These are phyloP conservation scores for Rhynchosporium secalis DNA, from an alignment of 2,329 filamentous ascomycete genomes.

Conservation along the genomic window DNA sequence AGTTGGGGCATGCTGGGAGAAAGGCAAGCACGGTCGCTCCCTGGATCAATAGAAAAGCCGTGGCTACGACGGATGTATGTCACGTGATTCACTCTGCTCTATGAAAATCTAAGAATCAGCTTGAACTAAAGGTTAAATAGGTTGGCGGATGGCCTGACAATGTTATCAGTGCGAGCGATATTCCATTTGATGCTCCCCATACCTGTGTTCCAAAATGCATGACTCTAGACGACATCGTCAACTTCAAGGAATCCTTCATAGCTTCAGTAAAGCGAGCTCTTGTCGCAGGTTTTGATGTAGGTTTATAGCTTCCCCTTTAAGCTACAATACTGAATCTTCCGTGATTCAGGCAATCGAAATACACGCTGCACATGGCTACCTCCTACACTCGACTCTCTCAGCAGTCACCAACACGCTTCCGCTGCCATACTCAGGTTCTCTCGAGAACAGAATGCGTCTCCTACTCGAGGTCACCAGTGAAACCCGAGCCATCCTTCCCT, in stretches of 20 bases:
- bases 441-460: constrained; percentile 69
- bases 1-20: constrained; percentile 63
- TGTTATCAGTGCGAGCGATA: constrained; percentile 51
- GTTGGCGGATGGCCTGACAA: constrained; percentile 57
- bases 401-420: constrained; percentile 68
- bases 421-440: constrained; percentile 63
- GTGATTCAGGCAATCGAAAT: constrained; percentile 59
- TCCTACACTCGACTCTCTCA: constrained; percentile 68
- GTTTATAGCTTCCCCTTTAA: constrained; percentile 21
- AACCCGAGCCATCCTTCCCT: constrained; percentile 60
- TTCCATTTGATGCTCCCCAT: constrained; percentile 63
- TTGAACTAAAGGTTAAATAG: constrained; percentile 27
- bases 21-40: constrained; percentile 43
- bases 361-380: constrained; percentile 76
- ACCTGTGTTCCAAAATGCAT: constrained; percentile 64
- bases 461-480: constrained; percentile 65
- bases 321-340: not conserved
- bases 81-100: not conserved
- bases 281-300: constrained; percentile 64
- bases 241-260: constrained; percentile 61
- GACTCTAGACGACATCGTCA: constrained; percentile 65
- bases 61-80: constrained; percentile 49
- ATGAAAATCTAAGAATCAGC: not conserved
- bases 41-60: constrained; percentile 50
- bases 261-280: constrained; percentile 59